A percentile compares a stretch with the other conserved stretches of the same genome.
Evolutionary conservation across 805 yeast genomes (phyloP).

Genomic region (Candida chauliodis): DNA sequence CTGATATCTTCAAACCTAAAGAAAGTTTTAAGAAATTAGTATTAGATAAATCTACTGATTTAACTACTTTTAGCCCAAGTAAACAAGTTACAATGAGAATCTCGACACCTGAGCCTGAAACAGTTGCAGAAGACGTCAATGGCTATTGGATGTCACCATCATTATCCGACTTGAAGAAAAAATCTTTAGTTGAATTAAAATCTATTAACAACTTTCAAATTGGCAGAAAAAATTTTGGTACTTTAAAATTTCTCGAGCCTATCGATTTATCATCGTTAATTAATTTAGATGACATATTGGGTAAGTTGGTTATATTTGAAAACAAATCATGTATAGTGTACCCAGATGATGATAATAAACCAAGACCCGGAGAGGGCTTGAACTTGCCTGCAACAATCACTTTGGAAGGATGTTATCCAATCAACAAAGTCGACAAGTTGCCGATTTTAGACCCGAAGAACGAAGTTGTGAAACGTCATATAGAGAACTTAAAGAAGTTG

Average conservation of each 20-base stretch:
- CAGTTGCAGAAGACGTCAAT: conserved; percentile 42
- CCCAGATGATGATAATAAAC: conserved; percentile 63
- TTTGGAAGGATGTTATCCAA: conserved; percentile 77
- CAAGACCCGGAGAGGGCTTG: conserved; percentile 74
- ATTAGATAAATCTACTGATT: conserved; percentile 40
- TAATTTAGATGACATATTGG: conserved; percentile 59
- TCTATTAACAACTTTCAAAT: conserved; percentile 62
- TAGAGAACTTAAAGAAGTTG: conserved; percentile 58
- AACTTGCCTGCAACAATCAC: conserved; percentile 74
- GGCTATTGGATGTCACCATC: conserved; percentile 91
- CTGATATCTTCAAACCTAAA: conserved; percentile 70
- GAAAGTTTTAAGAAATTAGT: conserved; percentile 51
- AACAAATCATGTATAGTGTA: conserved; percentile 63
- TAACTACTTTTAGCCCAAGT: conserved; percentile 10
- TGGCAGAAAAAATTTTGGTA: conserved; percentile 78
- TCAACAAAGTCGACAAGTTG: conserved; percentile 64
- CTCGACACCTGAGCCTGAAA: conserved; percentile 12
- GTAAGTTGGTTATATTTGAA: conserved; percentile 59
- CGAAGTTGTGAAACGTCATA: conserved; percentile 65
- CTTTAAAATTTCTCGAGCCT: conserved; percentile 70
- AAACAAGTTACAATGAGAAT: conserved; percentile 17
- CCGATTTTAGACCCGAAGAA: conserved; percentile 77
- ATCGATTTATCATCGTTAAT: conserved; percentile 76
- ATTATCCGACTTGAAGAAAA: conserved; percentile 53
- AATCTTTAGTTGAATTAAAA: conserved; percentile 62